Evolutionary conservation across 2,329 filamentous ascomycete species (phyloP).

Genomic region (Phialemoniopsis sp.): DNA sequence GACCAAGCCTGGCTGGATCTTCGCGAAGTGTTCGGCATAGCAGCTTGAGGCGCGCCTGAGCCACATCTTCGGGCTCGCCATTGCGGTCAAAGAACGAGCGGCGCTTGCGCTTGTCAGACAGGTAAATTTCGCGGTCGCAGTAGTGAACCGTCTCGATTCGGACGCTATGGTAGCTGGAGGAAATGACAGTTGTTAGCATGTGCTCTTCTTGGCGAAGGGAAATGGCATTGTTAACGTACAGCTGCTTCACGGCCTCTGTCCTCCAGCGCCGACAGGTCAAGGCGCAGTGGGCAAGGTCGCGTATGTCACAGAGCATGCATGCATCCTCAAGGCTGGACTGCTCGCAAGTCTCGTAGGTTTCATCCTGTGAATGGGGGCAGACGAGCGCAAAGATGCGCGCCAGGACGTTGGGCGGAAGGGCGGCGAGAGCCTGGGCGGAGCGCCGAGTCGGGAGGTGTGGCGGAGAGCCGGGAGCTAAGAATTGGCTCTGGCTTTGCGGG

Average conservation of each 20-base stretch:
- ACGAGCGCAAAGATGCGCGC: constrained; percentile 75
- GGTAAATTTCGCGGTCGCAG: constrained; percentile 78
- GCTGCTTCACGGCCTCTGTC: constrained; percentile 38
- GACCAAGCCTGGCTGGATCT: constrained; percentile 63
- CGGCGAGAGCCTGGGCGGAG: constrained; percentile 39
- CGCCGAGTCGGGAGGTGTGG: constrained; percentile 17
- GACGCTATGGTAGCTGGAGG: constrained; percentile 73
- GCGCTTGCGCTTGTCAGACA: constrained; percentile 75
- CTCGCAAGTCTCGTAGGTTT: constrained; percentile 78
- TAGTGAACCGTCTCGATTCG: constrained; percentile 94
- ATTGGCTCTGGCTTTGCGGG: not conserved
- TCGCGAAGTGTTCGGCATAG: constrained; percentile 80
- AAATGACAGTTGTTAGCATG: not conserved
- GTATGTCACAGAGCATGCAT: constrained; percentile 91
- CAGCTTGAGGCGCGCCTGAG: constrained; percentile 70
- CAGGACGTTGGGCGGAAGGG: constrained; percentile 66
- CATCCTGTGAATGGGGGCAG: constrained; percentile 77
- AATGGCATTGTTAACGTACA: constrained; percentile 60
- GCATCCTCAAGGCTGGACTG: constrained; percentile 71
- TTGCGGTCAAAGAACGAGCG: constrained; percentile 71
- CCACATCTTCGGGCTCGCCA: constrained; percentile 75
- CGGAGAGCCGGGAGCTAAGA: not conserved
- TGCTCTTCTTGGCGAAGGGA: not conserved
- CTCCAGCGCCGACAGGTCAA: constrained; percentile 72
- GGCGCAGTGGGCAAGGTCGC: constrained; percentile 78